phyloP scores from a whole-genome alignment of 768 basidiomycete species.

The Tulasnella calospora region DNA sequence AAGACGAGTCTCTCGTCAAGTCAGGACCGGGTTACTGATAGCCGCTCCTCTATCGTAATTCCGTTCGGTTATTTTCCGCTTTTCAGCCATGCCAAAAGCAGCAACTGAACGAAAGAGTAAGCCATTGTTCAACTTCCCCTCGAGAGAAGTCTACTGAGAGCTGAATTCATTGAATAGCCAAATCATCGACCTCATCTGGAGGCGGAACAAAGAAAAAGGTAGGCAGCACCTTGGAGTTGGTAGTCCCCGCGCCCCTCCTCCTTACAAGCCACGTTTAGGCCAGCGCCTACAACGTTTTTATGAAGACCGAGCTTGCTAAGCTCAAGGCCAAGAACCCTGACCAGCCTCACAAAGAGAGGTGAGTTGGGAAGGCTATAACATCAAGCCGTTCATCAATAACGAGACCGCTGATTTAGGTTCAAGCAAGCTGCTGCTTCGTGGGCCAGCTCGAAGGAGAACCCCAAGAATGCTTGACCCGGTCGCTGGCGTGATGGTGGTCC shows the following conservation, averaged over 20 bases:
- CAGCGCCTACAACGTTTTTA: conserved; percentile 29
- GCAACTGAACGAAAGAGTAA: conserved; percentile 22
- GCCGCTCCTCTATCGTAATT: not conserved
- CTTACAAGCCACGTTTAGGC: conserved; percentile 12
- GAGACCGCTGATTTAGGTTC: conserved; percentile 6
- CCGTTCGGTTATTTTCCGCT: not conserved
- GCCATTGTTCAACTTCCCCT: not conserved
- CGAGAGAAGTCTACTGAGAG: not conserved
- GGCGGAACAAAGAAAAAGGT: conserved; percentile 24
- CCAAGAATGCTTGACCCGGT: conserved; percentile 20
- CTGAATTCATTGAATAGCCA: not conserved
- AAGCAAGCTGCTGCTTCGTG: conserved; percentile 25
- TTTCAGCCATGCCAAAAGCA: conserved; percentile 20
- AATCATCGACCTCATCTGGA: conserved; percentile 20
- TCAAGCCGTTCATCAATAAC: not conserved
- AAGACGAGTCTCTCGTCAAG: not conserved
- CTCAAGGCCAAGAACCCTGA: conserved; percentile 30
- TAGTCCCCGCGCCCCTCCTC: not conserved
- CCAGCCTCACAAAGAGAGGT: conserved; percentile 30
- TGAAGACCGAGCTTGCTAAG: conserved; percentile 30
- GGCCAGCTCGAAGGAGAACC: conserved; percentile 25
- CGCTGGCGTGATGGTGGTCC: not conserved
- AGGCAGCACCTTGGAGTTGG: not conserved
- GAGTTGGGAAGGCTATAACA: not conserved
- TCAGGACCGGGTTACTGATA: not conserved